A percentile compares a stretch with the other conserved stretches of the same genome.
phyloP scores from a whole-genome alignment of 345 rosid genomes.

The Jatropha curcas region DNA sequence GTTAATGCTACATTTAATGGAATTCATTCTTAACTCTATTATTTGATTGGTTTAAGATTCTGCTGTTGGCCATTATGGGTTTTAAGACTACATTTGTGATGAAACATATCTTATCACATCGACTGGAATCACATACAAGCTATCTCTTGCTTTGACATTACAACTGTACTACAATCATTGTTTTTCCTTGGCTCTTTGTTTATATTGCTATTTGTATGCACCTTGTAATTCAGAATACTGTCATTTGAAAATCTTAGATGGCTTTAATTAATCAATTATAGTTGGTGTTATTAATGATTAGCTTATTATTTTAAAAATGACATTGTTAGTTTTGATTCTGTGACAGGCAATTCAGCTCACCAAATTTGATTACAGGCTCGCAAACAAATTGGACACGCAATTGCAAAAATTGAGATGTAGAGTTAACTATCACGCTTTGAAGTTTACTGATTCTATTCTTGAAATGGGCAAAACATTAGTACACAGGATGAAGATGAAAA shows the following conservation, averaged over 20 bases:
- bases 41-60: neutral
- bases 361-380: conserved; percentile 92
- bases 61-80: neutral
- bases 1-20: neutral
- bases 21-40: neutral
- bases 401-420: conserved; percentile 94
- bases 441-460: conserved; percentile 77
- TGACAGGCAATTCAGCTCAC: conserved; percentile 79
- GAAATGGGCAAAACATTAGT: conserved; percentile 76
- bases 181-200: too few species aligned
- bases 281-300: neutral
- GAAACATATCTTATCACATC: neutral
- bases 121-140: neutral
- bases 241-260: neutral
- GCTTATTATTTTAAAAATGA: neutral
- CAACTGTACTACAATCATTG: neutral
- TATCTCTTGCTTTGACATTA: neutral
- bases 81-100: neutral
- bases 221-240: neutral
- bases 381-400: conserved; percentile 79
- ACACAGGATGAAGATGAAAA: conserved; percentile 67
- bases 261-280: neutral
- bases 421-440: conserved; percentile 89
- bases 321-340: conserved; percentile 15
- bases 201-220: neutral